Percentiles rank a stretch among this genome's conserved stretches.
Evolutionary conservation across 495 filamentous ascomycete species (phyloP).

Genomic region (Friedmanniomyces endolithicus): DNA sequence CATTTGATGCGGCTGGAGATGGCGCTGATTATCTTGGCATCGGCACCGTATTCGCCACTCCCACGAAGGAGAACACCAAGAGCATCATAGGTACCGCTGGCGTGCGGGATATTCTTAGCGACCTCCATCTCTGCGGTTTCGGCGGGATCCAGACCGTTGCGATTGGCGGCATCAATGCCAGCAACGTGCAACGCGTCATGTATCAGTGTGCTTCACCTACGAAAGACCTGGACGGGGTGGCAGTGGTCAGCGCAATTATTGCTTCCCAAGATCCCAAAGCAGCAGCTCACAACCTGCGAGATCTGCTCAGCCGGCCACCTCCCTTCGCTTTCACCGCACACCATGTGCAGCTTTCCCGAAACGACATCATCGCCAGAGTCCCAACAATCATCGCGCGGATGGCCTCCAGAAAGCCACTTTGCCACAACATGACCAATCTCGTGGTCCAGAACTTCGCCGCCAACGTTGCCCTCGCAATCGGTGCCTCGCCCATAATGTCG

Average conservation of each 20-base stretch:
- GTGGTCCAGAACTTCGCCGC: constrained; percentile 90
- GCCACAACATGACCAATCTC: constrained; percentile 93
- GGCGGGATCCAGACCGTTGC: constrained; percentile 46
- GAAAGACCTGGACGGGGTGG: constrained; percentile 62
- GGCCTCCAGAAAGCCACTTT: constrained; percentile 52
- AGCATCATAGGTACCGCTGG: constrained; percentile 72
- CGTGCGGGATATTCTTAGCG: constrained; percentile 52
- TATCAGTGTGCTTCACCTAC: constrained; percentile 44
- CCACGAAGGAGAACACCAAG: constrained; percentile 71
- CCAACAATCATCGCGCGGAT: constrained; percentile 49
- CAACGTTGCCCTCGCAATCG: constrained; percentile 72
- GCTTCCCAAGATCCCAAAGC: constrained; percentile 50
- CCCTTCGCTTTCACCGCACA: constrained; percentile 30
- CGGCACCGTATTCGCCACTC: constrained; percentile 56
- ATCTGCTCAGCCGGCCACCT: constrained; percentile 39
- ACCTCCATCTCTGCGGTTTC: constrained; percentile 34
- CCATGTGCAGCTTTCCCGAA: constrained; percentile 21
- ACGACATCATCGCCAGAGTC: constrained; percentile 34
- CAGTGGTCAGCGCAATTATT: constrained; percentile 83
- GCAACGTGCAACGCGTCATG: constrained; percentile 61
- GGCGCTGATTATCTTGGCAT: constrained; percentile 72
- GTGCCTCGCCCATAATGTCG: constrained; percentile 89
- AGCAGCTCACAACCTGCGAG: constrained; percentile 44
- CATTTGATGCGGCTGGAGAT: constrained; percentile 47
- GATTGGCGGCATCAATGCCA: constrained; percentile 78